Percentiles rank a stretch among this genome's conserved stretches.
phyloP scores from a whole-genome alignment of 75 land plant species.

The Larix kaempferi region DNA sequence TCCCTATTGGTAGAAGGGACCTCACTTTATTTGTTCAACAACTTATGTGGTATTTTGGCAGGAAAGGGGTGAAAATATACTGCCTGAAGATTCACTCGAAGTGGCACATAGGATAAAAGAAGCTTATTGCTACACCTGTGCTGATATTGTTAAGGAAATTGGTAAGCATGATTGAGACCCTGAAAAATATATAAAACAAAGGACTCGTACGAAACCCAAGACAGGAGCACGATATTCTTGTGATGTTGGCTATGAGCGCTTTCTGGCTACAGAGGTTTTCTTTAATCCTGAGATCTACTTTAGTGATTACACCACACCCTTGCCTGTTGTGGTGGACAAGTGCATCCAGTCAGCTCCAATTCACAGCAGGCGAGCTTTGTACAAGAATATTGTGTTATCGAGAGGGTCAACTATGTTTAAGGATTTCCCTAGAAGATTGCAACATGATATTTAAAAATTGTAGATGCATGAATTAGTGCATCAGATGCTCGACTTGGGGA shows the following conservation, averaged over 20 bases:
- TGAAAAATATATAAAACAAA: constrained; percentile 84
- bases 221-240: constrained; percentile 93
- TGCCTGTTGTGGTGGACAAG: constrained; percentile 91
- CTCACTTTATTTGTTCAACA: constrained; percentile 89
- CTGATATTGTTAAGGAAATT: too few relatives aligned
- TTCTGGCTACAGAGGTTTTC: constrained; percentile 97
- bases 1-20: constrained; percentile 91
- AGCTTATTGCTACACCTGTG: too few relatives aligned
- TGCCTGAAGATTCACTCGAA: too few relatives aligned
- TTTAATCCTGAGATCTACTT: constrained; percentile 95
- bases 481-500: constrained; percentile 68
- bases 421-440: constrained; percentile 92
- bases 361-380: constrained; percentile 95
- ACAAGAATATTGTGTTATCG: constrained; percentile 98
- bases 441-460: constrained; percentile 92
- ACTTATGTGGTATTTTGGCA: constrained; percentile 88
- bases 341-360: constrained; percentile 98
- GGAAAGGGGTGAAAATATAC: too few relatives aligned
- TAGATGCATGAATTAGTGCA: constrained; percentile 75
- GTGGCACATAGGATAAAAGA: too few relatives aligned
- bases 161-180: constrained; percentile 98
- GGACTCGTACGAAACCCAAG: constrained; percentile 86
- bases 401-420: constrained; percentile 99
- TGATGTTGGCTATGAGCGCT: constrained; percentile 99
- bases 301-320: constrained; percentile 75